Conservation (phyloP, 352 stramenopile genomes). For the Hyaloperonospora arabidopsidis region DNA sequence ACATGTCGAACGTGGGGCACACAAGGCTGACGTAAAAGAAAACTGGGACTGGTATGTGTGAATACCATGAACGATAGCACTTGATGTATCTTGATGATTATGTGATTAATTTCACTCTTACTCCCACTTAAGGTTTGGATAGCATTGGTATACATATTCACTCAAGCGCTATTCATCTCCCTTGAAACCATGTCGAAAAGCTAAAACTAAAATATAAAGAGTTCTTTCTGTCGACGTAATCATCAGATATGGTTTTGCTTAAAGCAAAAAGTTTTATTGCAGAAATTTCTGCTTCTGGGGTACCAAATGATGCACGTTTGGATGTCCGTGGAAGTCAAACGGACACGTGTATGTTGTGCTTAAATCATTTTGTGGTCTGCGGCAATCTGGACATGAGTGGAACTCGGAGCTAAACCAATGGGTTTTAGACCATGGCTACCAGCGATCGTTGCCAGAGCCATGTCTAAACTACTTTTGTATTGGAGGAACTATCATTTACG, state of each 20-base stretch:
- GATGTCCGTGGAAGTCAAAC: conserved; percentile 1
- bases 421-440: background rate
- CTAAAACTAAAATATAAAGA: background rate
- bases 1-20: too few species aligned
- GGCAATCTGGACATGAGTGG: conserved; percentile 4
- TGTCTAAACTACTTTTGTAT: conserved; percentile 5
- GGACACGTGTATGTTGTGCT: background rate
- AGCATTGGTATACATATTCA: too few species aligned
- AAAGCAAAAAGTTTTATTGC: too few species aligned
- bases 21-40: too few species aligned
- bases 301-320: background rate
- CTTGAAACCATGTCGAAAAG: too few species aligned
- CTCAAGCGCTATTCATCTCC: too few species aligned
- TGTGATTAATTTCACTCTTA: too few species aligned
- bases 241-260: conserved; percentile 3
- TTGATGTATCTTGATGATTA: too few species aligned
- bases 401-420: conserved; percentile 3
- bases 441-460: conserved; percentile 1
- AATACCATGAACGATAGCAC: too few species aligned
- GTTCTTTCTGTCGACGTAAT: conserved; percentile 3
- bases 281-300: too few species aligned
- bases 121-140: too few species aligned
- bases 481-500: background rate
- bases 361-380: conserved; percentile 10
- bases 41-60: too few species aligned